phyloP scores from a whole-genome alignment of 768 basidiomycete genomes.

The Rhodosporidiobolus odoratus region DNA sequence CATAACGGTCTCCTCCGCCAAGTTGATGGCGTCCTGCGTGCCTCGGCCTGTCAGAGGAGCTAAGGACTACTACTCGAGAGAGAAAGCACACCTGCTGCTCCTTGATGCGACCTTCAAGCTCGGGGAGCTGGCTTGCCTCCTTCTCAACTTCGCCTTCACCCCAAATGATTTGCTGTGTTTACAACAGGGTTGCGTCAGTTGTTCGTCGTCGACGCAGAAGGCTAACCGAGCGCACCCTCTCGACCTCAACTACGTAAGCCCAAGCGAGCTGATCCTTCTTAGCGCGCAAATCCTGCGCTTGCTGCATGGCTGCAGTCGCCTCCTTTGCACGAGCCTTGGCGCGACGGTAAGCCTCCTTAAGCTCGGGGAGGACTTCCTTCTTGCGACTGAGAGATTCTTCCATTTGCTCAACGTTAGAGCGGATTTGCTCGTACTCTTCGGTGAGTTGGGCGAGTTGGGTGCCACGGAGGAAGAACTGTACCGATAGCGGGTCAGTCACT shows the following conservation, averaged over 20 bases:
- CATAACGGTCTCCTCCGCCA: neutral
- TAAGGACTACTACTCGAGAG: neutral
- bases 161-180: constrained; percentile 44
- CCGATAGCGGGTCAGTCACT: constrained; percentile 67
- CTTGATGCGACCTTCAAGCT: constrained; percentile 15
- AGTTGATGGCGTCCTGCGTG: neutral
- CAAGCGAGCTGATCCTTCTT: constrained; percentile 38
- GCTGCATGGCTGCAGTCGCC: constrained; percentile 65
- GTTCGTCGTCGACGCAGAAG: neutral
- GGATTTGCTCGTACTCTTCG: constrained; percentile 74
- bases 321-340: constrained; percentile 62
- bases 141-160: constrained; percentile 50
- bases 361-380: constrained; percentile 70
- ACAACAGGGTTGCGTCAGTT: neutral
- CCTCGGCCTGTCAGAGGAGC: neutral
- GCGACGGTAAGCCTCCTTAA: constrained; percentile 58
- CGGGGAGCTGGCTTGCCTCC: constrained; percentile 47
- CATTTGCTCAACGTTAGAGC: constrained; percentile 66
- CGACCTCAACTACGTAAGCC: constrained; percentile 48
- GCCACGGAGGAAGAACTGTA: constrained; percentile 85
- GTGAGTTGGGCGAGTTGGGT: constrained; percentile 83
- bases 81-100: constrained; percentile 31
- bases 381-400: constrained; percentile 63
- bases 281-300: constrained; percentile 49
- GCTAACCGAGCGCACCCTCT: constrained; percentile 42